Base-by-base conservation (phyloP, 2,329 filamentous ascomycete species). In the Pyrenochaeta sp. region DNA sequence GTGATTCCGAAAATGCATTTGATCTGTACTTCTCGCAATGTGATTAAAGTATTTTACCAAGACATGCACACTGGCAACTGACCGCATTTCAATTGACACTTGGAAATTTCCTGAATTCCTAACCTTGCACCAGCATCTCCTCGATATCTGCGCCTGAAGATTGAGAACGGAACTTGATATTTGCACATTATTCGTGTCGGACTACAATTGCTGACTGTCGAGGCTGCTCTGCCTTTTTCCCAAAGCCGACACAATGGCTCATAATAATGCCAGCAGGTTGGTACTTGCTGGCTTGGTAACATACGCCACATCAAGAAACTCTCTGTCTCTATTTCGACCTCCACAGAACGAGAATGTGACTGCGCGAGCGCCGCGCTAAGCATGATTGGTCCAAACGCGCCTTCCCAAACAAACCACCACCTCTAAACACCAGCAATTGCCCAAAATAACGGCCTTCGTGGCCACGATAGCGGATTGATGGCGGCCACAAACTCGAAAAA, bases 1-100 rank as follows among this genome's bases (percentile, higher is more conserved):
- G 69, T 65, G 67, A 73, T 73, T 68, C 69, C 64, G 67, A 69
- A 72, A 69, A 71, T 67, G 70, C 69, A 74, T 71, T 54, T 63
- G 56, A 61, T 59, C 62, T 70, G 61, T 63, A 66, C 49, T 63
- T 67, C 56, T 65, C 56, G 54, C 54, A 60, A 61, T 64, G 61
- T 63, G 56, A 67, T 47, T 37, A 43, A 48, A 45, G 48, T 18
- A 31, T 23, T 15, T 32, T 33, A n/a, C n/a, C n/a, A n/a, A n/a
- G n/a, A n/a, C 15, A 29, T 18, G 15, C 21, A 35, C 23, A 17
- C 20, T 39, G 7, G 17, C 33, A 36, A 36, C 17, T 27, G 9
- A 27, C 9, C 23, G 4, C 9, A 27, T 9, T 27, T 27, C 4
- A 5, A 4, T 9, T 27, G 9, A 27, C 9, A 9, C 9, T 5